Evolutionary conservation across 352 stramenopile genomes (phyloP).

Genomic region (Globisporangium viniferum): DNA sequence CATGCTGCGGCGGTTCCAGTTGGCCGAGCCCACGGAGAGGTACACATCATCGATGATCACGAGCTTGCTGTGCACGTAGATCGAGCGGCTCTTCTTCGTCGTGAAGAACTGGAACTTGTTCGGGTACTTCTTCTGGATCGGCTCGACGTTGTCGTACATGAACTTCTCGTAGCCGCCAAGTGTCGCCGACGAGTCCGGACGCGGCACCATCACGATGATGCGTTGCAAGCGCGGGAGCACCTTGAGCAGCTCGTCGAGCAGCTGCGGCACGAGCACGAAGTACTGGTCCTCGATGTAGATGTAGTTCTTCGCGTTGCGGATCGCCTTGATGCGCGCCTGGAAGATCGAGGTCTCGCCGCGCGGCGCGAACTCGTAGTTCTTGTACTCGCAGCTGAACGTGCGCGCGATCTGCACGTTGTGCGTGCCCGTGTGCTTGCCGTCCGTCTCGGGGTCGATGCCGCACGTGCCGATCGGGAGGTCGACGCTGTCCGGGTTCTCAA

Average conservation of each 20-base stretch:
- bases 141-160: constrained; percentile 51
- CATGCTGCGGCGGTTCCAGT: constrained; percentile 70
- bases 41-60: constrained; percentile 23
- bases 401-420: constrained; percentile 52
- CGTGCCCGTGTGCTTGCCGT: constrained; percentile 8
- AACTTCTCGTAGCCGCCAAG: constrained; percentile 48
- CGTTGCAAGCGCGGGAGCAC: constrained; percentile 40
- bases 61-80: constrained; percentile 59
- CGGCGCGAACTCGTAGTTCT: constrained; percentile 53
- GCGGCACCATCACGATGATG: constrained; percentile 44
- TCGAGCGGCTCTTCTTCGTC: constrained; percentile 25
- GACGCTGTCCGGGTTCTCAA: constrained; percentile 32
- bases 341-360: constrained; percentile 46
- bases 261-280: constrained; percentile 44
- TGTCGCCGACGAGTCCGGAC: constrained; percentile 22
- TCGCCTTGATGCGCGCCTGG: constrained; percentile 45
- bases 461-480: constrained; percentile 5
- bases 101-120: constrained; percentile 54
- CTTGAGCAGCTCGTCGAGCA: constrained; percentile 41
- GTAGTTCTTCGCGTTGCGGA: constrained; percentile 53
- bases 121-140: constrained; percentile 34
- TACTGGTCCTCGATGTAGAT: constrained; percentile 76
- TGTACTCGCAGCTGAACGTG: constrained; percentile 55
- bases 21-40: constrained; percentile 30
- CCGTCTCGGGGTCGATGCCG: constrained; percentile 8